phyloP scores from a whole-genome alignment of 2,329 filamentous ascomycete genomes.

The Cryphonectria nitschkei region DNA sequence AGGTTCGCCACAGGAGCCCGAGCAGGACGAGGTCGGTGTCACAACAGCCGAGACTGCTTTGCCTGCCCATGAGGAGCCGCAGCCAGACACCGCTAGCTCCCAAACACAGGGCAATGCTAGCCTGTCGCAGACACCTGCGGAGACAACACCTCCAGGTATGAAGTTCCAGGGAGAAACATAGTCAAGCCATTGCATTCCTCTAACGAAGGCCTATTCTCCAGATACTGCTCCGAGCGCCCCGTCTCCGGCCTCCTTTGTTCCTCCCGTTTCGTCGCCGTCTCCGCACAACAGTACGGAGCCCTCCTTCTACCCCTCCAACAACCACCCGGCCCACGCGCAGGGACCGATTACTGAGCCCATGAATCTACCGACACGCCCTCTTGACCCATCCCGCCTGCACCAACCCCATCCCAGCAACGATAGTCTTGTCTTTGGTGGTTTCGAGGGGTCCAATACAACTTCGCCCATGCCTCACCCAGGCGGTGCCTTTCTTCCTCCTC shows the following conservation, averaged over 20 bases:
- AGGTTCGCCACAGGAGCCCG: conserved; percentile 10
- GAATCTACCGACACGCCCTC: conserved; percentile 27
- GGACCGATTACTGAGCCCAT: conserved; percentile 26
- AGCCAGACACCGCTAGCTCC: conserved; percentile 12
- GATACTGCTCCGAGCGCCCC: conserved; percentile 23
- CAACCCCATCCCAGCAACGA: conserved; percentile 58
- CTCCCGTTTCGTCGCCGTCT: conserved; percentile 27
- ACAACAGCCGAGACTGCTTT: conserved; percentile 6
- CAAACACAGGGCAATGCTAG: conserved; percentile 17
- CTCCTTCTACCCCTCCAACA: conserved; percentile 19
- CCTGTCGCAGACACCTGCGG: conserved; percentile 19
- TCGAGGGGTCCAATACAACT: conserved; percentile 58
- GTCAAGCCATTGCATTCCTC: neutral
- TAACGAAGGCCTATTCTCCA: conserved; percentile 8
- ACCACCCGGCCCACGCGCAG: conserved; percentile 22
- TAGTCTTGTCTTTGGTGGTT: conserved; percentile 60
- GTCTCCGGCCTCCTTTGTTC: conserved; percentile 17
- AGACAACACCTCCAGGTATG: conserved; percentile 27
- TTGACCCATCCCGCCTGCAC: conserved; percentile 47
- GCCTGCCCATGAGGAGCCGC: conserved; percentile 6
- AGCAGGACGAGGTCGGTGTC: conserved; percentile 11
- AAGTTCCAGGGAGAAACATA: neutral
- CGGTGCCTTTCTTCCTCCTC: conserved; percentile 50
- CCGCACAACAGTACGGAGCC: conserved; percentile 25
- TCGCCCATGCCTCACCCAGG: conserved; percentile 58